A percentile compares a stretch with the other conserved stretches of the same genome.
These are phyloP conservation scores for Annulohypoxylon truncatum DNA, from an alignment of 2,329 filamentous ascomycete species.

Conservation along the genomic window DNA sequence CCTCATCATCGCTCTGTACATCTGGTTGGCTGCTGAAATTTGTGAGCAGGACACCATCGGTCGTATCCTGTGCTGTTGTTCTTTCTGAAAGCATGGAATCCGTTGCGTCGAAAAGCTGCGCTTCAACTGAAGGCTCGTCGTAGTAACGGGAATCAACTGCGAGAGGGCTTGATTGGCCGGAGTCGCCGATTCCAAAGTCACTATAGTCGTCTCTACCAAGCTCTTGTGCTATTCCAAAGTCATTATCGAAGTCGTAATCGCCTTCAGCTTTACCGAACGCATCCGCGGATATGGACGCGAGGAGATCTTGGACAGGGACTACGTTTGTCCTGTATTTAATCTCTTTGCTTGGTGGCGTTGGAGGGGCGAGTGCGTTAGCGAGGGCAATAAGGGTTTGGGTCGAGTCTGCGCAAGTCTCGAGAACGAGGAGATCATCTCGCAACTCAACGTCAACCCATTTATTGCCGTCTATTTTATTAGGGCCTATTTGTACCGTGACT, in stretches of 20 bases:
- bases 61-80: constrained; percentile 57
- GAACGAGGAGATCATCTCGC: constrained; percentile 84
- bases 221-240: constrained; percentile 67
- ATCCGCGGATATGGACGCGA: constrained; percentile 90
- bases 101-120: constrained; percentile 61
- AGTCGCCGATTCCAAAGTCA: constrained; percentile 53
- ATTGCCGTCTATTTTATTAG: constrained; percentile 66
- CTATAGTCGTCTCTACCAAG: constrained; percentile 57
- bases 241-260: constrained; percentile 72
- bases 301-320: constrained; percentile 85
- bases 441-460: constrained; percentile 83
- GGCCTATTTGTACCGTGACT: constrained; percentile 70
- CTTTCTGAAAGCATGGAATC: constrained; percentile 54
- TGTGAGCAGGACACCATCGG: constrained; percentile 60
- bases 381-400: constrained; percentile 90
- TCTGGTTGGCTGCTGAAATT: constrained; percentile 54
- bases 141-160: constrained; percentile 61
- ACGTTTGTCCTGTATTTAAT: constrained; percentile 89
- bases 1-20: constrained; percentile 65
- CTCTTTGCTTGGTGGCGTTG: constrained; percentile 82
- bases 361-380: constrained; percentile 83
- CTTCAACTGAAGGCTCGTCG: constrained; percentile 56
- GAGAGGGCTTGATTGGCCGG: constrained; percentile 51
- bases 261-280: constrained; percentile 75
- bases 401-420: constrained; percentile 97